Conservation (phyloP, 2,329 filamentous ascomycete species). For the Claviceps arundinis region DNA sequence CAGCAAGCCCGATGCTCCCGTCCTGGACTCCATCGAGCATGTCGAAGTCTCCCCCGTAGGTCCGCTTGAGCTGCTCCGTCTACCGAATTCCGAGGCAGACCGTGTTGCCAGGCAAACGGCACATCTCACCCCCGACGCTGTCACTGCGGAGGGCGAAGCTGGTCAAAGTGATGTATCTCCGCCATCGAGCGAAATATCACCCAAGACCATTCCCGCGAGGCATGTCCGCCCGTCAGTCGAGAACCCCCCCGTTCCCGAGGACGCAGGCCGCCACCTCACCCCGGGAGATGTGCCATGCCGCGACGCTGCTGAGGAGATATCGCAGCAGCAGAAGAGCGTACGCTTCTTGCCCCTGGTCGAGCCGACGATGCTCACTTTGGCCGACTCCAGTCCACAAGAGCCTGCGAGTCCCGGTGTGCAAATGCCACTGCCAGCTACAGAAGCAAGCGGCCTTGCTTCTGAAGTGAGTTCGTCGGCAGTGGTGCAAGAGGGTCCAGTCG, state of each 20-base stretch:
- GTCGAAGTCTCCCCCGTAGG: background rate
- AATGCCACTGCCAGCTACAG: background rate
- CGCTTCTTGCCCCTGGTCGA: slow-evolving; percentile 57
- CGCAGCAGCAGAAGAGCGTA: slow-evolving; percentile 48
- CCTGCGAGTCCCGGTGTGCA: slow-evolving; percentile 12
- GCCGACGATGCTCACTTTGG: slow-evolving; percentile 44
- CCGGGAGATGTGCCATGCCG: slow-evolving; percentile 6
- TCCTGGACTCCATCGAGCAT: background rate
- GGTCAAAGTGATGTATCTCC: background rate
- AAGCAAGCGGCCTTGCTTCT: background rate
- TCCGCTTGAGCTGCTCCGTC: background rate
- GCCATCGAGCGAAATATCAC: background rate
- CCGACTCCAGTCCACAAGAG: slow-evolving; percentile 35
- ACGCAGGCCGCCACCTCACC: background rate
- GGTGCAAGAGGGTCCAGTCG: background rate
- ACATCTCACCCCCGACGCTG: background rate
- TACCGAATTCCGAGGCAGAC: background rate
- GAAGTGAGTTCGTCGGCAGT: background rate
- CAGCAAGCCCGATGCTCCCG: background rate
- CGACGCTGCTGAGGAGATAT: slow-evolving; percentile 10
- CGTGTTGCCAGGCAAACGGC: background rate
- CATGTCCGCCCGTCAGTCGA: background rate
- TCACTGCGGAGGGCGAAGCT: background rate
- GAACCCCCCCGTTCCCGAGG: background rate
- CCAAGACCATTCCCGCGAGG: background rate